Conservation (phyloP, 2,329 filamentous ascomycete genomes). For the Hortaea werneckii region DNA sequence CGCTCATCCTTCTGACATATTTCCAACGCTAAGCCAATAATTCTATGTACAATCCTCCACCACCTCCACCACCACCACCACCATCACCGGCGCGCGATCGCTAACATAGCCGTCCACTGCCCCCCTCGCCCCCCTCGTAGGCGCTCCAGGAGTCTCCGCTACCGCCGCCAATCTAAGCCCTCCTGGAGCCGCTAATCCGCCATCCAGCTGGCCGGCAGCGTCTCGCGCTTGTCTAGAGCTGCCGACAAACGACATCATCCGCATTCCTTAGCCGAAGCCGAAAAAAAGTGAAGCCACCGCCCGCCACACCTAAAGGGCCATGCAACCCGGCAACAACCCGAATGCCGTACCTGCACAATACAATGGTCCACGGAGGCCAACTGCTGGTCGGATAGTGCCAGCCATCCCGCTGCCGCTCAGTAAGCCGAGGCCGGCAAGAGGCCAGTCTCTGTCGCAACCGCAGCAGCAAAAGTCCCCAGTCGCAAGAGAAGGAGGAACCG, state of each 20-base stretch:
- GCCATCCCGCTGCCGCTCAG: slow-evolving; percentile 23
- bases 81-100: no score
- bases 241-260: background rate
- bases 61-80: no score
- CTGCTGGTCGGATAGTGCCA: slow-evolving; percentile 17
- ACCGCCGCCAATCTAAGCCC: slow-evolving; percentile 1
- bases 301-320: slow-evolving; percentile 3
- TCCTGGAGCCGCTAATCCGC: slow-evolving; percentile 13
- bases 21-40: no score
- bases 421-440: slow-evolving; percentile 10
- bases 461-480: background rate
- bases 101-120: no score
- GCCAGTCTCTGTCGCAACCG: background rate
- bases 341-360: slow-evolving; percentile 2
- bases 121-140: slow-evolving; percentile 2
- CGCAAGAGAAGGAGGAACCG: slow-evolving; percentile 1
- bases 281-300: background rate
- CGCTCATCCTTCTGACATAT: background rate
- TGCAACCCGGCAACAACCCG: slow-evolving; percentile 13
- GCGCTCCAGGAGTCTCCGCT: slow-evolving; percentile 17
- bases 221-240: background rate
- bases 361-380: slow-evolving; percentile 10
- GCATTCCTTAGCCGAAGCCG: background rate
- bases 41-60: no score
- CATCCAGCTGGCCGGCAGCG: background rate